These are phyloP conservation scores for Trichomonas tenax DNA, from an alignment of 208 protist species.

Conservation along the genomic window DNA sequence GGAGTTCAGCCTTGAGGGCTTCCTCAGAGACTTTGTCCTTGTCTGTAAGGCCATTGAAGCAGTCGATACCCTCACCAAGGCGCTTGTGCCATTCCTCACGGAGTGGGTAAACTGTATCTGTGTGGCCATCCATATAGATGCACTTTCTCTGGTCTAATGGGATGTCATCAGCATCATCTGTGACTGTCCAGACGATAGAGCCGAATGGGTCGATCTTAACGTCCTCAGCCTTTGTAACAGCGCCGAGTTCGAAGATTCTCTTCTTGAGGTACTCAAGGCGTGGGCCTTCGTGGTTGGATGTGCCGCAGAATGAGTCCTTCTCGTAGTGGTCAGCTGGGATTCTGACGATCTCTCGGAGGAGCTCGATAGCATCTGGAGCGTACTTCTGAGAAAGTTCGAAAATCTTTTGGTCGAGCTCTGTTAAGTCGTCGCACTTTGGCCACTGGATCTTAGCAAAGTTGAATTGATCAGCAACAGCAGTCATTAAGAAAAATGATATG, in stretches of 20 bases:
- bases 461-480: not conserved
- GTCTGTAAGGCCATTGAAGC: not conserved
- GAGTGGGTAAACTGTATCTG: not conserved
- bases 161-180: not conserved
- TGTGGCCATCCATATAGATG: not conserved
- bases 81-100: not conserved
- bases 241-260: not conserved
- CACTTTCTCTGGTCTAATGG: not conserved
- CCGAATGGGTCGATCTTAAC: not conserved
- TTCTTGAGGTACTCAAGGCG: slow-evolving; percentile 5
- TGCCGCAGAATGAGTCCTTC: not conserved
- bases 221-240: not conserved
- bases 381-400: not conserved
- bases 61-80: not conserved
- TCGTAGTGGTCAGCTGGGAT: slow-evolving; percentile 15
- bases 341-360: not conserved
- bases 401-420: not conserved
- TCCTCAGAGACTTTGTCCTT: not conserved
- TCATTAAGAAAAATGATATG: not conserved
- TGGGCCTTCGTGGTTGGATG: not conserved
- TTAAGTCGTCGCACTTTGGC: not conserved
- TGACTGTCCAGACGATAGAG: not conserved
- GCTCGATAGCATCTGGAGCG: not conserved
- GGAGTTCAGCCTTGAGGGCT: not conserved
- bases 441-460: not conserved